Conservation (phyloP, 345 rosid species). For the Citrus sinensis region DNA sequence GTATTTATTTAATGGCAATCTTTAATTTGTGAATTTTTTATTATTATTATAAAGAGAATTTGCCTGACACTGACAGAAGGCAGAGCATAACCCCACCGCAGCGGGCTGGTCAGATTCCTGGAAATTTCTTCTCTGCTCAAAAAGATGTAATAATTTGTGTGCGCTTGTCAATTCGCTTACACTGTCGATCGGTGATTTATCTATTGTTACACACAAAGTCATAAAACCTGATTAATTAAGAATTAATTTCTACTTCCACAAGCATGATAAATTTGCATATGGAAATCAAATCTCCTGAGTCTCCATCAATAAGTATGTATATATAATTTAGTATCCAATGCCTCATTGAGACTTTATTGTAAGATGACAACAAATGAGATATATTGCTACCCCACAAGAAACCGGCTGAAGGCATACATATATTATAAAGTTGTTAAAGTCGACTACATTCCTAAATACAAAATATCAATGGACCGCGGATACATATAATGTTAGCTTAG, state of each 20-base stretch:
- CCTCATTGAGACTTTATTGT: neutral
- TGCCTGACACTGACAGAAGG: neutral
- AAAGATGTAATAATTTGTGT: neutral
- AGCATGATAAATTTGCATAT: too few relatives aligned
- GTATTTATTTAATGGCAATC: neutral
- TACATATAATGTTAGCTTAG: neutral
- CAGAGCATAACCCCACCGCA: constrained; percentile 13
- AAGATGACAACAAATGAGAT: neutral
- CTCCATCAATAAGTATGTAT: neutral
- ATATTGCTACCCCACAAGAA: neutral
- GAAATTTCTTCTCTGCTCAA: constrained; percentile 23
- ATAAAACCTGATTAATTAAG: too few relatives aligned
- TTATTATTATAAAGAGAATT: neutral
- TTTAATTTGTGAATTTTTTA: neutral
- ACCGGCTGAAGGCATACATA: neutral
- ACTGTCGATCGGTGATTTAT: too few relatives aligned
- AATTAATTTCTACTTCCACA: too few relatives aligned
- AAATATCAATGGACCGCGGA: too few relatives aligned
- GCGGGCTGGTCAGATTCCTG: constrained; percentile 7
- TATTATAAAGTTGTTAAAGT: too few relatives aligned
- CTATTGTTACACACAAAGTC: too few relatives aligned
- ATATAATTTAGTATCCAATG: neutral
- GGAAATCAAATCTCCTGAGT: neutral
- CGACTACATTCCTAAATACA: neutral
- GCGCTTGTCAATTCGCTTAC: too few relatives aligned